phyloP scores from a whole-genome alignment of 768 basidiomycete species.

The Leccinellum luteum region DNA sequence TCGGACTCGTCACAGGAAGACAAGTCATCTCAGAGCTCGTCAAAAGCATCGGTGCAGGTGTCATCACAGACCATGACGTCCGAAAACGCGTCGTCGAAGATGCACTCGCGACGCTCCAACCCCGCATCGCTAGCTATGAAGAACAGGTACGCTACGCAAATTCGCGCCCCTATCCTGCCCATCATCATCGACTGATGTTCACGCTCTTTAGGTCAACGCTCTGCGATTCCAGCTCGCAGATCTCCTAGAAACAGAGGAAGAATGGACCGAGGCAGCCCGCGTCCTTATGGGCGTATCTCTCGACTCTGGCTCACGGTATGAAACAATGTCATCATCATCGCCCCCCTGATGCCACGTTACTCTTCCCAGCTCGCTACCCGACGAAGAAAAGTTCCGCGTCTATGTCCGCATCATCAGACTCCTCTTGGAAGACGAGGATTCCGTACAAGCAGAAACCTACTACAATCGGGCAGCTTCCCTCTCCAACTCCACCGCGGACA shows the following conservation, averaged over 20 bases:
- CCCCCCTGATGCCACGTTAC: background rate
- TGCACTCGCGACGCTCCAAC: slow-evolving; percentile 66
- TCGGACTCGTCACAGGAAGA: slow-evolving; percentile 84
- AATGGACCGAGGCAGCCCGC: slow-evolving; percentile 90
- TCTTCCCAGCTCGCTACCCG: slow-evolving; percentile 52
- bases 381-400: slow-evolving; percentile 83
- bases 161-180: background rate
- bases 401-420: slow-evolving; percentile 95
- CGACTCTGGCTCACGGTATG: slow-evolving; percentile 84
- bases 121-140: slow-evolving; percentile 87
- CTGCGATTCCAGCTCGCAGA: slow-evolving; percentile 90
- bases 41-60: slow-evolving; percentile 56
- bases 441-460: slow-evolving; percentile 96
- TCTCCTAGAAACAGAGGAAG: slow-evolving; percentile 84
- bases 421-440: slow-evolving; percentile 94
- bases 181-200: slow-evolving; percentile 6
- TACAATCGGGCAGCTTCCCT: slow-evolving; percentile 94
- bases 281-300: slow-evolving; percentile 91
- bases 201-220: slow-evolving; percentile 61
- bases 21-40: slow-evolving; percentile 87
- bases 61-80: slow-evolving; percentile 50
- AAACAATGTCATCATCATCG: background rate
- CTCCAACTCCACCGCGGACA: slow-evolving; percentile 75
- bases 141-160: slow-evolving; percentile 85
- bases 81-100: slow-evolving; percentile 75